Percentiles rank a stretch among this genome's conserved stretches.
Evolutionary conservation across 2,329 filamentous ascomycete species (phyloP).

Genomic region (Ploettnerulaceae sp.): DNA sequence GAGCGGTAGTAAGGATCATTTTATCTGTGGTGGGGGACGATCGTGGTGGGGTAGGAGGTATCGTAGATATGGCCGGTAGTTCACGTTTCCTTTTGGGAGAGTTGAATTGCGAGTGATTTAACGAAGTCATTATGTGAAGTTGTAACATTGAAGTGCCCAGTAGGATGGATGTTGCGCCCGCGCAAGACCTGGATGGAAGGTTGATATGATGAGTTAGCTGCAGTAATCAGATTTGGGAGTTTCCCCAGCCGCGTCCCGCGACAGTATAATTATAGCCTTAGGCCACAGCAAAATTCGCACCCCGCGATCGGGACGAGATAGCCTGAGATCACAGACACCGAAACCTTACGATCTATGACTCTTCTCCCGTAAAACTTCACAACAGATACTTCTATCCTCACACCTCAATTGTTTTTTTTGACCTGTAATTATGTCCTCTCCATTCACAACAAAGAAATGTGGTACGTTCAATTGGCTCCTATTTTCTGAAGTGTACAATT

Average conservation of each 20-base stretch:
- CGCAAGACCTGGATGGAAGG: not conserved
- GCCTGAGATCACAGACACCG: too few relatives aligned
- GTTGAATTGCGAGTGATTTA: not conserved
- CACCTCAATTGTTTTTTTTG: too few relatives aligned
- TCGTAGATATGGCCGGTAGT: conserved; percentile 11
- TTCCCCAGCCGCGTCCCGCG: too few relatives aligned
- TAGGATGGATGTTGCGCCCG: not conserved
- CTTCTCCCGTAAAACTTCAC: too few relatives aligned
- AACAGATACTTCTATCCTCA: too few relatives aligned
- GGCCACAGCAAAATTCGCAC: too few relatives aligned
- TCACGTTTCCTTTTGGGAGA: conserved; percentile 22
- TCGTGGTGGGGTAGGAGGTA: conserved; percentile 20
- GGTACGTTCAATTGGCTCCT: conserved; percentile 22
- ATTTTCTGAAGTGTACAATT: not conserved
- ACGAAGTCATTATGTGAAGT: not conserved
- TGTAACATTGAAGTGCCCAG: not conserved
- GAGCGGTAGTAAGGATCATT: conserved; percentile 17
- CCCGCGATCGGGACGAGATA: too few relatives aligned
- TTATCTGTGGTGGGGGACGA: conserved; percentile 18
- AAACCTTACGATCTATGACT: too few relatives aligned
- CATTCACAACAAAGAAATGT: conserved; percentile 54
- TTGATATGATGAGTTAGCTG: not conserved
- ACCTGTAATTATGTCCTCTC: conserved; percentile 22
- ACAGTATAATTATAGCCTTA: too few relatives aligned
- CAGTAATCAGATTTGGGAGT: too few relatives aligned